Base-by-base conservation (phyloP, 2,329 filamentous ascomycete species). In the Fusarium annulatum region DNA sequence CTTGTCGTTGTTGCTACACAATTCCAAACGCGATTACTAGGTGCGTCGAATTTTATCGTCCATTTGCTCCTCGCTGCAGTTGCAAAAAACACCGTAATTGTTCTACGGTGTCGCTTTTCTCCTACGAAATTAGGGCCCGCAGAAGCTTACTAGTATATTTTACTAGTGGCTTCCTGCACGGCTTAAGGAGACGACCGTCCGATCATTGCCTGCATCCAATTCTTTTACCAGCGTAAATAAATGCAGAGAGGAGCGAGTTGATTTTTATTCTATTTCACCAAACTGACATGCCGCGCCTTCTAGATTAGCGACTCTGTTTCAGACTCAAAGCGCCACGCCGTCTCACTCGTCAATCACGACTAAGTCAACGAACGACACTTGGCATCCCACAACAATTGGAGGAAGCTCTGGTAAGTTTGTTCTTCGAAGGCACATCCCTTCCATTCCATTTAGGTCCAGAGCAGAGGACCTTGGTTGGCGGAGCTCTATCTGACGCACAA, bases 81-180 rank as follows among this genome's bases (percentile, higher is more conserved):
- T 33, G 48, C 48, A 41, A 67, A 41, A 52, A 55, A 62, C 51
- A 19, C 36, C 42, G 39, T 19, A 52, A 23, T 51, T 51, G 65
- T 58, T 63, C 58, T 65, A 36, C 53, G 65, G 73, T 59, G 70
- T 55, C 51, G 56, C 33, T 57, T 55, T 69, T 56, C 63, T 53
- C 52, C 48, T 30, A 72, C 49, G 57, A 77, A 72, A 77, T 77
- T 74, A 63, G 60, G 74, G 66, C 71, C 75, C 68, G 68, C 74
- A 72, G 60, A 55, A 52, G 65, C 64, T 59, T 66, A 67, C 60
- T 69, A 76, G 74, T 75, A 74, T 64, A 55, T 67, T 72, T 62
- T 60, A 68, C 58, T 63, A 51, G 58, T 51, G 52, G 58, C 48
- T 55, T 65, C 62, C 23, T 56, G 68, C 67, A 52, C 59, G 33